Evolutionary conservation across 108 stramenopile species (phyloP).

Genomic region (Cyclotella baltica): DNA sequence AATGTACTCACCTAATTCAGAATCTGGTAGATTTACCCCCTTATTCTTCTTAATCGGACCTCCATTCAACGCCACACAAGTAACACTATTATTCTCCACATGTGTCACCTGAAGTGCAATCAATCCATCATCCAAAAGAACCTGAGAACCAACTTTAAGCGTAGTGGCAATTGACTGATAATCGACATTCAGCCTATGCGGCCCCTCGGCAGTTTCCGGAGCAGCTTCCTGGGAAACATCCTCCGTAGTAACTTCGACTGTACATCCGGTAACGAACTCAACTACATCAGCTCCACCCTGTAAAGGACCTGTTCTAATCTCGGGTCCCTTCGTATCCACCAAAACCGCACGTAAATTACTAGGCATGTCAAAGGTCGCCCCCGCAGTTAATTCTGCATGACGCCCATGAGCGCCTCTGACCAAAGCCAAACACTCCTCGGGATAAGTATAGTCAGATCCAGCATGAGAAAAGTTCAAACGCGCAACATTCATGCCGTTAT

Average conservation of each 20-base stretch:
- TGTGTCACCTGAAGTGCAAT: constrained; percentile 74
- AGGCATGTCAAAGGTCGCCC: constrained; percentile 46
- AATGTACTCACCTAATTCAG: no score
- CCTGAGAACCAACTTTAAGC: constrained; percentile 57
- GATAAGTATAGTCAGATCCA: constrained; percentile 65
- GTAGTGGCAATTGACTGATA: constrained; percentile 80
- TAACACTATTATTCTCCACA: constrained; percentile 57
- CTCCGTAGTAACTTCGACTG: constrained; percentile 61
- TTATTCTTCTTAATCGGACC: constrained; percentile 83
- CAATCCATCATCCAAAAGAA: constrained; percentile 89
- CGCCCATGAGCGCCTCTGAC: constrained; percentile 59
- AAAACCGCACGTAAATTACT: constrained; percentile 76
- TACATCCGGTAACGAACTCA: constrained; percentile 58
- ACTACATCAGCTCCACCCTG: constrained; percentile 67
- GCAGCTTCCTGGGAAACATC: constrained; percentile 56
- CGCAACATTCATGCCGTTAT: constrained; percentile 89
- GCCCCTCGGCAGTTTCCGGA: constrained; percentile 56
- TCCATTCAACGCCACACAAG: constrained; percentile 65
- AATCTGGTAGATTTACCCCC: constrained; percentile 86
- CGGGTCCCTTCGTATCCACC: constrained; percentile 92
- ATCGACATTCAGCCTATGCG: constrained; percentile 73
- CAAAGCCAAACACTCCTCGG: constrained; percentile 53
- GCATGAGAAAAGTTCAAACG: constrained; percentile 93
- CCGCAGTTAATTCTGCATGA: constrained; percentile 50
- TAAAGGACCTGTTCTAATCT: constrained; percentile 88